A percentile compares a stretch with the other conserved stretches of the same genome.
phyloP scores from a whole-genome alignment of 192 early-diverging fungal species.

The Backusella mclennaniae region DNA sequence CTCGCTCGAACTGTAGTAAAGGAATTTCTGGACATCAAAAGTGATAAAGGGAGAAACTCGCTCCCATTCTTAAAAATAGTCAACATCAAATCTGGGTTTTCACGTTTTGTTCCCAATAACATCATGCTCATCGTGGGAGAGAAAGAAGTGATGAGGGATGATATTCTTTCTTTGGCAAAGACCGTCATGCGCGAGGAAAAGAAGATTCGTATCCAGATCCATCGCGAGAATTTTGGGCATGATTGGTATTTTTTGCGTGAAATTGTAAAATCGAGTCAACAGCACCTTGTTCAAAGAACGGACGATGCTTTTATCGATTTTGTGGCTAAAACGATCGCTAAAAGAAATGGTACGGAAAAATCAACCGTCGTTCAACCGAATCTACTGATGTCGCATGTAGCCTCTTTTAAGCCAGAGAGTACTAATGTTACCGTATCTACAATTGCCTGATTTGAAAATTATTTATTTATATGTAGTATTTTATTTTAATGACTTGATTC shows the following conservation, averaged over 20 bases:
- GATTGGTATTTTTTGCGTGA: slow-evolving; percentile 17
- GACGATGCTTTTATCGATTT: neutral
- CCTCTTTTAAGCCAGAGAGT: neutral
- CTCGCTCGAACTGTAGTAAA: slow-evolving; percentile 13
- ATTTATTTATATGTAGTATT: neutral
- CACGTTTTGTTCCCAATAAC: slow-evolving; percentile 16
- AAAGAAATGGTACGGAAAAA: neutral
- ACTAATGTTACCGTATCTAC: neutral
- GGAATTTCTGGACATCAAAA: slow-evolving; percentile 20
- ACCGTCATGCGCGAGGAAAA: neutral
- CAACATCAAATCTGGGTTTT: neutral
- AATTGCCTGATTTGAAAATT: neutral
- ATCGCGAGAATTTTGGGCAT: neutral
- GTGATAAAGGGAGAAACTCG: neutral
- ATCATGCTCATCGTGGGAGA: slow-evolving; percentile 16
- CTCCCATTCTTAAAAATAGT: slow-evolving; percentile 7
- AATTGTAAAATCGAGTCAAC: neutral
- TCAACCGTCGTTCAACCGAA: neutral
- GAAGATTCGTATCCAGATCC: neutral
- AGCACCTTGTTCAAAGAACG: neutral
- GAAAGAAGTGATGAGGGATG: slow-evolving; percentile 22
- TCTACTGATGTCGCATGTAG: neutral
- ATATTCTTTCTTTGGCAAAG: slow-evolving; percentile 12
- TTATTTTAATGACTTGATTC: neutral
- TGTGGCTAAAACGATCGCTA: neutral